Base-by-base conservation (phyloP, 257 asterid genomes). In the Fraxinus anomala region DNA sequence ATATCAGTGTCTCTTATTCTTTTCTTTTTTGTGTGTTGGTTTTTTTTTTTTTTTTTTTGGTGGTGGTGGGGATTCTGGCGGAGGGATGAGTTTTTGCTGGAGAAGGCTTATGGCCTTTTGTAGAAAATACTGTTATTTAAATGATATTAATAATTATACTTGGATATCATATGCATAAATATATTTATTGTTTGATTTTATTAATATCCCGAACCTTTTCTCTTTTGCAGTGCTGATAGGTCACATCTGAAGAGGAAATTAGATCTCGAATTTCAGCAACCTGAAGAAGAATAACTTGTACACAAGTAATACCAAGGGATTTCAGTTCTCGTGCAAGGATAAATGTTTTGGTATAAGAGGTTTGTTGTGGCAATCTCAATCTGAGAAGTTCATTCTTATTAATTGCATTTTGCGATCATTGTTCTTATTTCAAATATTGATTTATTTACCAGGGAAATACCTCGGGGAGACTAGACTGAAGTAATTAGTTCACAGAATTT, bases 221-320 rank as follows among this genome's bases (percentile, higher is more conserved):
- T 75, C 54, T 77, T 28, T 49, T 76, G 73, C 93, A 96, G 99
- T 79, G 97, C 98, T 83, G 99, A 95, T 87, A 91, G 92, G 82
- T 86, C 97, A 14, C 98, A 95, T 86, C 87, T 96, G 51, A 93
- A 96, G 92, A 92, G 97, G 88, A 96, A 96, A 80, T 87, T 96
- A 16, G 98, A 96, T 86, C 97, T 96, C 54, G 98, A 93, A 82
- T 96, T 93, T 84, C 94, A 86, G 87, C 83, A 82, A 49, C 97
- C 92, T 0, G 96, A 91, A 86, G 97, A 92, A 77, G 91, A 89
- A 70, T 83, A 86, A 83, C 74, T 26, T 31, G 76, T 16, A 19
- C 76, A 28, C 81, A 77, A 76, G 19, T 75, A 67, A 39, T 63
- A 36, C 10, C 77, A 26, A 28, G 37, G 76, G 34, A 74, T 26